A percentile compares a stretch with the other conserved stretches of the same genome.
Evolutionary conservation across 306 rosid species (phyloP).

Genomic region (Senna siamea): DNA sequence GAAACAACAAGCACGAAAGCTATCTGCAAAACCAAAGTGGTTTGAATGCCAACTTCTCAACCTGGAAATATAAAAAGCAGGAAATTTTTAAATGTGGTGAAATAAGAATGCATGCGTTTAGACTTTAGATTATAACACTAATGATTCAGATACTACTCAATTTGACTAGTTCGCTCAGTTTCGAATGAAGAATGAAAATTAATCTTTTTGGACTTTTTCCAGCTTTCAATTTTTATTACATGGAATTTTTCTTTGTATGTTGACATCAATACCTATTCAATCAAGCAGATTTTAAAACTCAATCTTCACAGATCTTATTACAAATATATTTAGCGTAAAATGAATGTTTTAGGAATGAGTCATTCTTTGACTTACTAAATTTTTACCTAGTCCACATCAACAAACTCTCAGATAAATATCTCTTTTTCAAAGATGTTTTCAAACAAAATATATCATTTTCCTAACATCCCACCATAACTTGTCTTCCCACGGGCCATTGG

Average conservation of each 20-base stretch:
- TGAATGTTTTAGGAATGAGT: slow-evolving; percentile 1
- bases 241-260: not conserved
- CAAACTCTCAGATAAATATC: not conserved
- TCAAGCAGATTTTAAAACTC: not conserved
- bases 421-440: not conserved
- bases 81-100: not conserved
- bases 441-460: not conserved
- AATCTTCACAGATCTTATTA: not conserved
- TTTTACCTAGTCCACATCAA: not conserved
- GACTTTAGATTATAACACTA: too few species aligned
- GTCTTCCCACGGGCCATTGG: not conserved
- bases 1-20: slow-evolving; percentile 8
- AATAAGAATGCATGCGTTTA: not conserved
- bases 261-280: not conserved
- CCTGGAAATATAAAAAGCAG: slow-evolving; percentile 44
- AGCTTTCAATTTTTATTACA: not conserved
- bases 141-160: too few species aligned
- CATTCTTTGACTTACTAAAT: not conserved
- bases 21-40: slow-evolving; percentile 25
- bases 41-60: slow-evolving; percentile 32
- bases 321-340: not conserved
- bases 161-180: too few species aligned
- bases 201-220: not conserved
- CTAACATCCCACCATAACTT: not conserved
- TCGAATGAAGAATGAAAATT: too few species aligned